These are phyloP conservation scores for Asclepias syriaca DNA, from an alignment of 257 asterid species.

Conservation along the genomic window DNA sequence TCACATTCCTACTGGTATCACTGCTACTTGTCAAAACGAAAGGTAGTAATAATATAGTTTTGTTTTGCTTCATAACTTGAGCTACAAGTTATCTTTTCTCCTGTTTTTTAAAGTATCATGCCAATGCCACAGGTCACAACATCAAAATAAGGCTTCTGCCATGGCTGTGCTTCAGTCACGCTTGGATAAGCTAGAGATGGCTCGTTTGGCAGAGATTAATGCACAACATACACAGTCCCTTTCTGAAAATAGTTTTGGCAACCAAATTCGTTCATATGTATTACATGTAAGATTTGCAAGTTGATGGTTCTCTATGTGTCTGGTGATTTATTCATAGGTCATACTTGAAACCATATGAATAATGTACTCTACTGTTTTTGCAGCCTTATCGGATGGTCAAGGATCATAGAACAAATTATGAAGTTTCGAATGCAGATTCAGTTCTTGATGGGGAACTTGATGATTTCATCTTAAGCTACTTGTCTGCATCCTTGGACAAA, in stretches of 20 bases:
- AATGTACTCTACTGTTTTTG: slow-evolving; percentile 13
- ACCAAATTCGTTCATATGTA: slow-evolving; percentile 89
- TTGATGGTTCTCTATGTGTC: neutral
- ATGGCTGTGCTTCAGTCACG: slow-evolving; percentile 97
- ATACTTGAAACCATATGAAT: neutral
- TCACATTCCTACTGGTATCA: slow-evolving; percentile 89
- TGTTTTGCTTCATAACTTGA: neutral
- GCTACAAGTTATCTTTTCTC: slow-evolving; percentile 2
- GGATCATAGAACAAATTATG: slow-evolving; percentile 86
- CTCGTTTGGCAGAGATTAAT: slow-evolving; percentile 69
- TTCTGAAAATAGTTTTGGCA: slow-evolving; percentile 83
- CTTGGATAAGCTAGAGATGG: slow-evolving; percentile 84
- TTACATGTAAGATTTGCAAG: slow-evolving; percentile 59
- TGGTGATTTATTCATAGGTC: neutral
- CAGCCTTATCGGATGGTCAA: slow-evolving; percentile 98
- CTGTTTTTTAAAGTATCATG: neutral
- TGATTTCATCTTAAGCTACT: slow-evolving; percentile 72
- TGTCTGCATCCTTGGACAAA: slow-evolving; percentile 74
- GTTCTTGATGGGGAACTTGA: slow-evolving; percentile 87
- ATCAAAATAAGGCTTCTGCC: slow-evolving; percentile 90
- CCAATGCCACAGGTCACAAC: slow-evolving; percentile 65
- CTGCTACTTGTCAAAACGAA: slow-evolving; percentile 88
- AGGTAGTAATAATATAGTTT: slow-evolving; percentile 37
- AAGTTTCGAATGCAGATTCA: slow-evolving; percentile 90
- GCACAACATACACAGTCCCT: slow-evolving; percentile 86